These are phyloP conservation scores for Podila verticillata DNA, from an alignment of 192 early-diverging fungal species.

Conservation along the genomic window DNA sequence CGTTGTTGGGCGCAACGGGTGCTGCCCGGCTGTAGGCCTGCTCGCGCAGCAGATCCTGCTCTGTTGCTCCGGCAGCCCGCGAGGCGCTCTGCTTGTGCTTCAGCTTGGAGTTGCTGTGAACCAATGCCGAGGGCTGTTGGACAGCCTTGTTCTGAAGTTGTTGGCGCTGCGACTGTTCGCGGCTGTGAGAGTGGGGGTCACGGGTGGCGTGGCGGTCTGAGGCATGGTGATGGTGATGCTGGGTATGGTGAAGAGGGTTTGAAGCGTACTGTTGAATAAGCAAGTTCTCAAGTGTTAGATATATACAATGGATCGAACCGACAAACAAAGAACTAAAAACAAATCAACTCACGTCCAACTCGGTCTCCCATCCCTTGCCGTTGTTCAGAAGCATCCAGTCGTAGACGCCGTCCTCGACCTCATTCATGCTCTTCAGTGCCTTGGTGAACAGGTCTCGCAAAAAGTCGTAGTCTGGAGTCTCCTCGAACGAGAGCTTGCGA, in stretches of 20 bases:
- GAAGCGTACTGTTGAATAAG: constrained; percentile 3
- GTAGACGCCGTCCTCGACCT: constrained; percentile 91
- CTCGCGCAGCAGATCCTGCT: constrained; percentile 39
- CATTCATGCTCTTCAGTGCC: constrained; percentile 72
- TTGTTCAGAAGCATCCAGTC: constrained; percentile 87
- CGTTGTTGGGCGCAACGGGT: constrained; percentile 5
- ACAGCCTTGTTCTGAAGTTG: constrained; percentile 16
- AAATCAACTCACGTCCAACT: constrained; percentile 37
- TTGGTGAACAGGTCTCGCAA: constrained; percentile 87
- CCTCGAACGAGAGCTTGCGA: constrained; percentile 93
- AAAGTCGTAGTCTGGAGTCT: constrained; percentile 97
- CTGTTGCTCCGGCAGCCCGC: constrained; percentile 3
- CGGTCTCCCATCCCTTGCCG: constrained; percentile 65
- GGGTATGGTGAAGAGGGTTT: constrained; percentile 42
- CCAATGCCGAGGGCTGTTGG: constrained; percentile 37
- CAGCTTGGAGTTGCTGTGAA: constrained; percentile 45
- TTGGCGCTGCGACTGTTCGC: constrained; percentile 22
- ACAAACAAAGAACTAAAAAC: not conserved
- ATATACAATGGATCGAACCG: not conserved
- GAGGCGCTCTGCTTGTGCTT: constrained; percentile 35
- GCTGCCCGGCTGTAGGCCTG: constrained; percentile 42
- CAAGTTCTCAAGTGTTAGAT: not conserved
- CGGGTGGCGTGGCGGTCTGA: constrained; percentile 24
- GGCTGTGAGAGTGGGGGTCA: constrained; percentile 21
- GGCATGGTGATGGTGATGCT: constrained; percentile 34